Percentiles rank a stretch among this genome's conserved stretches.
phyloP scores from a whole-genome alignment of 257 asterid species.

The Echites panduratus region DNA sequence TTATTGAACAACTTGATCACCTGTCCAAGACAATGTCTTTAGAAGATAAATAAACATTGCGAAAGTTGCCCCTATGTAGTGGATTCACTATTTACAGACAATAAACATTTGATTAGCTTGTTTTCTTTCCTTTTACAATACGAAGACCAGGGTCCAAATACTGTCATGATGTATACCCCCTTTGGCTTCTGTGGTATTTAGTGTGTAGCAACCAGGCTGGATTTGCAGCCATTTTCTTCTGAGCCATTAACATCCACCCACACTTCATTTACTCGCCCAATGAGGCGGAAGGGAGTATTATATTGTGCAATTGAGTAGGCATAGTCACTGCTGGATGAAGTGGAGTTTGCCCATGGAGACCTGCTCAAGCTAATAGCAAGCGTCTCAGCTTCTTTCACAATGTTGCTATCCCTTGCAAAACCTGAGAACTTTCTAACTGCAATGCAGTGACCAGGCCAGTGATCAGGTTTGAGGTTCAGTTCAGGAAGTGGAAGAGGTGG shows the following conservation, averaged over 20 bases:
- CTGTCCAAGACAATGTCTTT: not conserved
- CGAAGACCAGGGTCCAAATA: not conserved
- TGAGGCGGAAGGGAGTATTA: slow-evolving; percentile 52
- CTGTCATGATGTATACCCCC: not conserved
- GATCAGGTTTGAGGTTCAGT: slow-evolving; percentile 53
- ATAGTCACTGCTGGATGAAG: slow-evolving; percentile 34
- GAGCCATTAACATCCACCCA: slow-evolving; percentile 77
- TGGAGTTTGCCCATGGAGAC: slow-evolving; percentile 62
- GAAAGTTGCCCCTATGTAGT: slow-evolving; percentile 1
- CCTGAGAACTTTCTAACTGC: slow-evolving; percentile 79
- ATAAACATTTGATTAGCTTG: not conserved
- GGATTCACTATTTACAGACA: not conserved
- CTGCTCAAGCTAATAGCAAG: slow-evolving; percentile 60
- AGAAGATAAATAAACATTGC: not conserved
- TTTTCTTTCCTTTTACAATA: not conserved
- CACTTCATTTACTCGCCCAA: slow-evolving; percentile 65
- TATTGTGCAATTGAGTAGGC: slow-evolving; percentile 85
- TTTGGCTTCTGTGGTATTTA: slow-evolving; percentile 13
- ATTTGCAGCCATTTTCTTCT: slow-evolving; percentile 38
- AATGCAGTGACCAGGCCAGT: slow-evolving; percentile 55
- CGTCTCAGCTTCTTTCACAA: slow-evolving; percentile 77
- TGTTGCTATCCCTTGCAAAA: slow-evolving; percentile 64
- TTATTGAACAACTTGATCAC: not conserved
- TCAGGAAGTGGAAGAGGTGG: slow-evolving; percentile 83
- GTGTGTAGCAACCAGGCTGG: slow-evolving; percentile 35